Conservation (phyloP, 495 filamentous ascomycete species). For the Parathielavia hyrcaniae region DNA sequence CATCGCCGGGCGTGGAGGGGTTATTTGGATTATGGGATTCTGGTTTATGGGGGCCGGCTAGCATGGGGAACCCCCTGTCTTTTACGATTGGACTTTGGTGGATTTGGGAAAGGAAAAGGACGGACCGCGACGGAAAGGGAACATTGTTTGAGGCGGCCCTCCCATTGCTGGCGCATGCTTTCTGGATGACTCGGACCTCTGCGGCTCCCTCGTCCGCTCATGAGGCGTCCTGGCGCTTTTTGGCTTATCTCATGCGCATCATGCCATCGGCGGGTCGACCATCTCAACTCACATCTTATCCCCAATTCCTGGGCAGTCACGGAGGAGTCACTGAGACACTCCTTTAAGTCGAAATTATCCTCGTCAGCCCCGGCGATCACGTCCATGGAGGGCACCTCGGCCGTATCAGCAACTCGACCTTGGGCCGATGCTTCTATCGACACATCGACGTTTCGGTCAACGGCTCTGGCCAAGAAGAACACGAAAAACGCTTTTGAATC, state of each 20-base stretch:
- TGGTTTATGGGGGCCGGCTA: constrained; percentile 7
- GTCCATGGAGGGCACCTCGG: not conserved
- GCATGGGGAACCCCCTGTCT: constrained; percentile 7
- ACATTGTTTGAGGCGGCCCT: constrained; percentile 4
- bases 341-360: not conserved
- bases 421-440: not conserved
- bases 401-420: not conserved
- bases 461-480: not conserved
- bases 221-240: constrained; percentile 3
- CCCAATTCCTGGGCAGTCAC: not conserved
- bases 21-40: constrained; percentile 13
- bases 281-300: not conserved
- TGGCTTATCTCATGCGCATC: not conserved
- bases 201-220: not conserved
- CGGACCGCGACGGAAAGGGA: not conserved
- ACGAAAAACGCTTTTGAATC: not conserved
- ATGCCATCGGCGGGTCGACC: constrained; percentile 1
- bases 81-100: constrained; percentile 6
- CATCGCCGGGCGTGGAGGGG: constrained; percentile 15
- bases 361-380: not conserved
- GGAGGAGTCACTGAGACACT: not conserved
- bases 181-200: not conserved
- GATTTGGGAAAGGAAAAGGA: not conserved
- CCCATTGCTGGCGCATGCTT: constrained; percentile 1
- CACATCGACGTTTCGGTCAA: not conserved